A percentile compares a stretch with the other conserved stretches of the same genome.
phyloP scores from a whole-genome alignment of 805 yeast species.

The Ogataea trehaloabstinens region DNA sequence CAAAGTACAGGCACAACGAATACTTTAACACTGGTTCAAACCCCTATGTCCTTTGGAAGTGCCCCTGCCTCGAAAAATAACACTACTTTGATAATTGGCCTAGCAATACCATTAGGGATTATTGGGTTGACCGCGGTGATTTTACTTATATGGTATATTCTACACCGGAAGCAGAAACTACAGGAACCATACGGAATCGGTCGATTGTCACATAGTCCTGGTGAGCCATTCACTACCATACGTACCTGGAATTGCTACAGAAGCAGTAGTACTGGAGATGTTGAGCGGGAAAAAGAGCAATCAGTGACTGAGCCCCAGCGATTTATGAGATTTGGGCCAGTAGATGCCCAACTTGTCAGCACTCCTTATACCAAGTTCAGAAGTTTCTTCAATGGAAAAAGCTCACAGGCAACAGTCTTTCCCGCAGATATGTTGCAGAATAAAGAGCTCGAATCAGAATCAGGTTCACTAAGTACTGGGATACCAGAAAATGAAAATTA shows the following conservation, averaged over 20 bases:
- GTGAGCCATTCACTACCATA: neutral
- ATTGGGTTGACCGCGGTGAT: conserved; percentile 4
- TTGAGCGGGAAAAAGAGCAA: neutral
- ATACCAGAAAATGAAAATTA: neutral
- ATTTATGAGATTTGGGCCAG: conserved; percentile 17
- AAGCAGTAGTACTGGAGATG: neutral
- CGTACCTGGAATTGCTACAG: neutral
- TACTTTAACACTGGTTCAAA: neutral
- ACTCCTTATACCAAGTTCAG: conserved; percentile 19
- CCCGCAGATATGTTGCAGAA: conserved; percentile 1
- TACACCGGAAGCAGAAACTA: neutral
- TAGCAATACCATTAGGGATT: conserved; percentile 14
- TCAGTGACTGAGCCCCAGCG: neutral
- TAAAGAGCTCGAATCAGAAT: neutral
- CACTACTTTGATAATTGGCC: conserved; percentile 13
- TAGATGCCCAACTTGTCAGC: conserved; percentile 16
- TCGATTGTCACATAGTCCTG: neutral
- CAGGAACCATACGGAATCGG: neutral
- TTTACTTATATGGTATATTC: conserved; percentile 7
- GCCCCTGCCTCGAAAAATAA: conserved; percentile 5
- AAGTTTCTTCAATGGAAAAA: conserved; percentile 19
- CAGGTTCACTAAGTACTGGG: conserved; percentile 12
- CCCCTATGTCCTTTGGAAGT: neutral
- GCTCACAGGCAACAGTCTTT: conserved; percentile 12
- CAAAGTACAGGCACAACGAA: neutral